Conservation (phyloP, 306 rosid genomes). For the Oxytropis ochrocephala region DNA sequence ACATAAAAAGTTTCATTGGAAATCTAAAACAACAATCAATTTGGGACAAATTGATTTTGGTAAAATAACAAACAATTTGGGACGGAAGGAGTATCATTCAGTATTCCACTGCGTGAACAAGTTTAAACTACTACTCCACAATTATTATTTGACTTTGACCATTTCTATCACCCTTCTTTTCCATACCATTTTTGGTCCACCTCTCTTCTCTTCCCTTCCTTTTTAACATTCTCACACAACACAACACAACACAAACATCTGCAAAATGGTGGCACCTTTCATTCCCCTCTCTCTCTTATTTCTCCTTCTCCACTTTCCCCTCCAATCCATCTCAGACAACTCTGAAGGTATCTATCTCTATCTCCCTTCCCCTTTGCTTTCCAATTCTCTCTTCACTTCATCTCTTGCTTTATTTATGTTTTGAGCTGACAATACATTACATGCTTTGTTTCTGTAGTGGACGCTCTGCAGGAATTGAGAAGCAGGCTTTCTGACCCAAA, state of each 20-base stretch:
- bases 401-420: not conserved
- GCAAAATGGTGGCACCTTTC: constrained; percentile 36
- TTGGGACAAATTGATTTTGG: too few species aligned
- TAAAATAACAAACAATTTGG: too few species aligned
- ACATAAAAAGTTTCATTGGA: too few species aligned
- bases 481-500: constrained; percentile 66
- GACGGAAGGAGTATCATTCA: too few species aligned
- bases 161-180: not conserved
- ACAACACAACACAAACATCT: not conserved
- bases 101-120: too few species aligned
- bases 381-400: not conserved
- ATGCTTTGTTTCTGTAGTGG: constrained; percentile 41
- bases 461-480: constrained; percentile 75
- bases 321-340: constrained; percentile 30
- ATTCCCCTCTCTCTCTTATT: constrained; percentile 16
- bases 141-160: not conserved
- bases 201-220: not conserved
- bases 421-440: not conserved
- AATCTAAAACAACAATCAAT: too few species aligned
- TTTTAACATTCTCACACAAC: not conserved
- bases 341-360: constrained; percentile 32
- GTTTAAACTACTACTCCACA: too few species aligned
- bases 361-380: not conserved
- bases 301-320: constrained; percentile 26
- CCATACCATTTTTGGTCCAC: constrained; percentile 11